These are phyloP conservation scores for Skeletonema grethae DNA, from an alignment of 108 stramenopile species.

Conservation along the genomic window DNA sequence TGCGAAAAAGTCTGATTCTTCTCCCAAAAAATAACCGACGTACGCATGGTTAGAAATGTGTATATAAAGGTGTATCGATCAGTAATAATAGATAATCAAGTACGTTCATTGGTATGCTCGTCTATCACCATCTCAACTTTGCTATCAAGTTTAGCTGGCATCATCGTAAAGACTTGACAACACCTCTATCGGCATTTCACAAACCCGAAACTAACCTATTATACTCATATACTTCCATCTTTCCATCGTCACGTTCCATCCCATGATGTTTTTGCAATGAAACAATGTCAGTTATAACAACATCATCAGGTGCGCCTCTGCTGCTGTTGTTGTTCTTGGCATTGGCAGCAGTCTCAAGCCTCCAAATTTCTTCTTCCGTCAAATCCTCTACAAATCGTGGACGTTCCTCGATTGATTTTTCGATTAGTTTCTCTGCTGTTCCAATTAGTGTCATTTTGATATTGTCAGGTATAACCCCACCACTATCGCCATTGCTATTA, in stretches of 20 bases:
- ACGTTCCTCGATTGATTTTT: conserved; percentile 19
- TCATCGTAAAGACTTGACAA: no score
- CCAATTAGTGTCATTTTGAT: conserved; percentile 53
- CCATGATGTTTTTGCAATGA: conserved; percentile 44
- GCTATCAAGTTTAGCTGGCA: no score
- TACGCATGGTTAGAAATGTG: no score
- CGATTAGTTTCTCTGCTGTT: conserved; percentile 48
- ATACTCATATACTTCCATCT: conserved; percentile 40
- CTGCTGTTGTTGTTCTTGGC: no score
- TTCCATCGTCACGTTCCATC: conserved; percentile 25
- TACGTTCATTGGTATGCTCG: no score
- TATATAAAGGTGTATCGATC: no score
- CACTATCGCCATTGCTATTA: conserved; percentile 2
- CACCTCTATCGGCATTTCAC: no score
- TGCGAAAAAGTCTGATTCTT: no score
- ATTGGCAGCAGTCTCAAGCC: conserved; percentile 15
- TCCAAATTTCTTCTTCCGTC: conserved; percentile 43
- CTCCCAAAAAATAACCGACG: no score
- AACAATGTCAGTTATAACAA: conserved; percentile 41
- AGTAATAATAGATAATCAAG: no score
- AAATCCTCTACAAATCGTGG: conserved; percentile 56
- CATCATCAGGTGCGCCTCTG: conserved; percentile 12
- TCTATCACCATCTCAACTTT: no score
- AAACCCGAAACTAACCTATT: conserved; percentile 54
- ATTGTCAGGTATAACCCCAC: not conserved